Evolutionary conservation across 768 basidiomycete genomes (phyloP).

Genomic region (Suillus paluster): DNA sequence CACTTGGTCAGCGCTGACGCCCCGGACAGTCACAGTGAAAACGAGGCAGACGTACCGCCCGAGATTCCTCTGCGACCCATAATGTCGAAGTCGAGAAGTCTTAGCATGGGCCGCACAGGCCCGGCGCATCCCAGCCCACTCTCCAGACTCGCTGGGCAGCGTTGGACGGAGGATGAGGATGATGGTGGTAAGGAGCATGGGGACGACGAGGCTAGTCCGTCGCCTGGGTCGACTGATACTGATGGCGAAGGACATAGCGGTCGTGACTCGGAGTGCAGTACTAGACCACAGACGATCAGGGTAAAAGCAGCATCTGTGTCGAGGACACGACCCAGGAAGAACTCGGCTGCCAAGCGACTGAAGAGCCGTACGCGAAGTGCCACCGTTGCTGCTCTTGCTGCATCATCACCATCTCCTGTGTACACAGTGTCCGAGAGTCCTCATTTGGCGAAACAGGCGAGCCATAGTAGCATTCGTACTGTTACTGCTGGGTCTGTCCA

Average conservation of each 20-base stretch:
- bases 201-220: slow-evolving; percentile 58
- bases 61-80: slow-evolving; percentile 16
- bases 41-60: slow-evolving; percentile 28
- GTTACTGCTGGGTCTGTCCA: slow-evolving; percentile 61
- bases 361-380: slow-evolving; percentile 63
- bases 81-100: slow-evolving; percentile 43
- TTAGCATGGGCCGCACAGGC: slow-evolving; percentile 27
- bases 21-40: slow-evolving; percentile 36
- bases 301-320: slow-evolving; percentile 31
- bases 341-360: slow-evolving; percentile 24
- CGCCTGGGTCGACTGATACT: slow-evolving; percentile 63
- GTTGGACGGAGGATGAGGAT: slow-evolving; percentile 57
- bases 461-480: slow-evolving; percentile 72
- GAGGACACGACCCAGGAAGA: slow-evolving; percentile 35
- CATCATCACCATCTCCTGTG: slow-evolving; percentile 31
- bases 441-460: slow-evolving; percentile 48
- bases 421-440: slow-evolving; percentile 1
- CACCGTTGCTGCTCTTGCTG: slow-evolving; percentile 65
- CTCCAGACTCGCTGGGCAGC: slow-evolving; percentile 58
- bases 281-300: slow-evolving; percentile 6
- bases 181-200: slow-evolving; percentile 41
- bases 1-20: slow-evolving; percentile 20
- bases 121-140: slow-evolving; percentile 66
- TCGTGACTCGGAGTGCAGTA: slow-evolving; percentile 21
- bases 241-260: slow-evolving; percentile 52